Evolutionary conservation across 2,329 filamentous ascomycete genomes (phyloP), one percentile per base, ranked within the genome.

Genomic region (Neonectria magnoliae): DNA sequence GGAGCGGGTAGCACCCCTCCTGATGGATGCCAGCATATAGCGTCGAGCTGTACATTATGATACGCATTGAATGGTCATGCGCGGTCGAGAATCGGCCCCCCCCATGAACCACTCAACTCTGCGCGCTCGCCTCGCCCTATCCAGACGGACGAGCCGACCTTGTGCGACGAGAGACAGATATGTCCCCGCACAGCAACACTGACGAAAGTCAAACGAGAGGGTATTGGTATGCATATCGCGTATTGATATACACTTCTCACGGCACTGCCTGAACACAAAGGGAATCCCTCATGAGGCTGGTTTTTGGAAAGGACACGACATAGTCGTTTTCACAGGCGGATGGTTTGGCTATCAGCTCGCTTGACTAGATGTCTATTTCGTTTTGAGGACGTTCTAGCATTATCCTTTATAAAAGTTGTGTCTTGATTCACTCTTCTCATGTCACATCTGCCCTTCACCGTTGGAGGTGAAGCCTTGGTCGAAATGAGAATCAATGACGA

Each of bases 151-250:
- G 38, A 67, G 52, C 52, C 56, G 42, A 57, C 45, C 31, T 47
- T 63, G 63, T 61, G 62, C 51, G 65, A 71, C 60, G 60, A 63
- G 68, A 47, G 71, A 68, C 71, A 73, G 70, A 73, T 71, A 70
- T 73, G 71, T 72, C 70, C 58, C 67, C 65, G 68, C 61, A 65
- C 62, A 60, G 58, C 57, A 54, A 58, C 62, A 27, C 58, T 57
- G 56, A 62, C 36, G 57, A 67, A 52, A 67, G 51, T 5, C 59
- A 36, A 50, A 50, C 42, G 54, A 33, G 52, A 54, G 31, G 47
- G 31, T 47, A 25, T 38, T 45, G 51, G 31, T 29, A 58, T 54
- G 41, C 44, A 58, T 25, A 18, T 16, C 22, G 20, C n/a, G 25
- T 33, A 60, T 33, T 57, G 44, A 42, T 20, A 16, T 54, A 27